phyloP scores from a whole-genome alignment of 352 stramenopile species.

The Pythium monospermum region DNA sequence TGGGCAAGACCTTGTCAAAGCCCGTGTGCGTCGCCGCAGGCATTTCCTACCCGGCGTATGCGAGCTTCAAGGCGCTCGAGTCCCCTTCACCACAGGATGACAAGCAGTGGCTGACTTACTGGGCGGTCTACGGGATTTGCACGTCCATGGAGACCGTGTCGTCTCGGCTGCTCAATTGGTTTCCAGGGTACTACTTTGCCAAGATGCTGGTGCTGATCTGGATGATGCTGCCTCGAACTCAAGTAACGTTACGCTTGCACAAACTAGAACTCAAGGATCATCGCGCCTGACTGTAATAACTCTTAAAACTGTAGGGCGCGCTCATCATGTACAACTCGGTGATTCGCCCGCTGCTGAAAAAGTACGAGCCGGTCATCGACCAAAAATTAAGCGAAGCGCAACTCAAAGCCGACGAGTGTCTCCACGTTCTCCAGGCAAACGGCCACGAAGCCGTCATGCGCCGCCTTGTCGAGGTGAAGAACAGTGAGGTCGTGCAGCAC shows the following conservation, averaged over 20 bases:
- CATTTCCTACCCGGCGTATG: constrained; percentile 62
- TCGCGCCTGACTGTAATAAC: not conserved
- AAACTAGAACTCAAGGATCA: not conserved
- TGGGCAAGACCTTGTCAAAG: constrained; percentile 52
- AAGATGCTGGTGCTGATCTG: constrained; percentile 95
- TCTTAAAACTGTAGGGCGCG: constrained; percentile 31
- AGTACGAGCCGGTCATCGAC: constrained; percentile 70
- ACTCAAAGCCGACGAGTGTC: constrained; percentile 32
- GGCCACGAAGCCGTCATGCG: constrained; percentile 45
- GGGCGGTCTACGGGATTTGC: constrained; percentile 94
- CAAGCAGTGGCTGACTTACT: constrained; percentile 93
- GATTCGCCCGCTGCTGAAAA: constrained; percentile 56
- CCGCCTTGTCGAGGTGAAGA: constrained; percentile 39
- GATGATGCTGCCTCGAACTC: constrained; percentile 93
- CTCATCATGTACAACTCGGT: constrained; percentile 61
- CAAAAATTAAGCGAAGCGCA: constrained; percentile 52
- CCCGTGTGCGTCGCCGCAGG: constrained; percentile 45
- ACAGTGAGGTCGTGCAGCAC: constrained; percentile 47
- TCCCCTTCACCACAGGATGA: constrained; percentile 41
- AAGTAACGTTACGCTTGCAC: constrained; percentile 35
- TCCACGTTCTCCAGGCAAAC: constrained; percentile 43
- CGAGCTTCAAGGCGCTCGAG: constrained; percentile 76
- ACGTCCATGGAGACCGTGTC: constrained; percentile 86
- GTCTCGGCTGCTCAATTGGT: constrained; percentile 44
- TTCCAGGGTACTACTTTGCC: constrained; percentile 94